A percentile compares a stretch with the other conserved stretches of the same genome.
phyloP scores from a whole-genome alignment of 257 asterid genomes.

The Solanum gracilifrons region DNA sequence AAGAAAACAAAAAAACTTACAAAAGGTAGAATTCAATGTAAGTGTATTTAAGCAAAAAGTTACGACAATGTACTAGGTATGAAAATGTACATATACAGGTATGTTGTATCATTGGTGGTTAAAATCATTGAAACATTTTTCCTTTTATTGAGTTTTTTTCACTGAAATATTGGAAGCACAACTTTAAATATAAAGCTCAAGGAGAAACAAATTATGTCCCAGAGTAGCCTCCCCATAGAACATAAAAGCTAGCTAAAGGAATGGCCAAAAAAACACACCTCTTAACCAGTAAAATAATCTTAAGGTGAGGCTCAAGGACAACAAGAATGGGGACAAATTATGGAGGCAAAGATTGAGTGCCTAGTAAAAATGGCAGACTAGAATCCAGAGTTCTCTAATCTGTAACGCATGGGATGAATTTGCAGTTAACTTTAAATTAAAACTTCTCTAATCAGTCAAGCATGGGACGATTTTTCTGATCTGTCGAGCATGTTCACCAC shows the following conservation, averaged over 20 bases:
- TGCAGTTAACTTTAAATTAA: not conserved
- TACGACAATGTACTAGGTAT: not conserved
- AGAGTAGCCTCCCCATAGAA: not conserved
- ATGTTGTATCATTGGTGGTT: not conserved
- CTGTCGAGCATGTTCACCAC: not conserved
- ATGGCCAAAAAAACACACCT: not conserved
- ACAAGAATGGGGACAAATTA: not conserved
- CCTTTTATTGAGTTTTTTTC: not conserved
- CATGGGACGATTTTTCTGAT: not conserved
- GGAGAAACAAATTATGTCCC: not conserved
- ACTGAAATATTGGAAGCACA: not conserved
- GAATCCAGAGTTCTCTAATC: not conserved
- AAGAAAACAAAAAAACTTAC: not conserved
- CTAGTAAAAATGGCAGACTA: not conserved
- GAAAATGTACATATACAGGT: not conserved
- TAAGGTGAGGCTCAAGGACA: not conserved
- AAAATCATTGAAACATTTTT: not conserved
- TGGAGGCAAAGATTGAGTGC: not conserved
- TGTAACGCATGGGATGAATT: not conserved
- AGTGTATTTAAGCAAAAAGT: not conserved
- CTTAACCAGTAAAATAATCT: not conserved
- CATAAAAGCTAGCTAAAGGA: not conserved
- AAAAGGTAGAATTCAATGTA: not conserved
- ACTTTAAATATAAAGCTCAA: not conserved
- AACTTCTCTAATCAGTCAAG: not conserved